Percentiles rank a stretch among this genome's conserved stretches.
phyloP scores from a whole-genome alignment of 73 alveolate genomes.

The Stentor coeruleus region DNA sequence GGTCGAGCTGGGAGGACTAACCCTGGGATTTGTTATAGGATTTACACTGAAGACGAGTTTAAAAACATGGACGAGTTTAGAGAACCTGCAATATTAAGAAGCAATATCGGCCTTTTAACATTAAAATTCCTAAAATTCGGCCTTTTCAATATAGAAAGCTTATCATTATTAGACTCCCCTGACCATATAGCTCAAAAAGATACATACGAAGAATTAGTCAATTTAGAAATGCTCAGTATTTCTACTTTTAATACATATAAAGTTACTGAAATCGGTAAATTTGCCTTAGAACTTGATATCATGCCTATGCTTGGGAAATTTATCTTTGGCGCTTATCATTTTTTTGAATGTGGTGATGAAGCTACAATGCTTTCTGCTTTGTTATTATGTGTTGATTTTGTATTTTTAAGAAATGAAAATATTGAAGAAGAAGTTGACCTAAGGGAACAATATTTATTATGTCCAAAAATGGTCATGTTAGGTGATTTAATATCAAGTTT shows the following conservation, averaged over 20 bases:
- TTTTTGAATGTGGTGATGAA: neutral
- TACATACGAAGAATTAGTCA: slow-evolving; percentile 29
- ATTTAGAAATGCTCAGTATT: neutral
- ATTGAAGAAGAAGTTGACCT: neutral
- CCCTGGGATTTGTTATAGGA: slow-evolving; percentile 84
- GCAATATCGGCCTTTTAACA: slow-evolving; percentile 88
- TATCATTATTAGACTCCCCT: slow-evolving; percentile 59
- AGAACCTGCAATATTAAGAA: slow-evolving; percentile 91
- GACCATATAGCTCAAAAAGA: slow-evolving; percentile 34
- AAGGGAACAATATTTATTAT: neutral
- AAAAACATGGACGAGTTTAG: slow-evolving; percentile 90
- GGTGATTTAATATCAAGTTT: neutral
- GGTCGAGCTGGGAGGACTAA: slow-evolving; percentile 99
- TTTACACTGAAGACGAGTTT: slow-evolving; percentile 95
- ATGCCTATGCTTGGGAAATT: slow-evolving; percentile 3
- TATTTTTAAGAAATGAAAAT: neutral
- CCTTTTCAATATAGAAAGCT: slow-evolving; percentile 47
- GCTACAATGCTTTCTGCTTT: slow-evolving; percentile 9
- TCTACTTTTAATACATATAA: neutral
- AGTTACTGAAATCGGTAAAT: neutral
- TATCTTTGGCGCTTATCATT: neutral
- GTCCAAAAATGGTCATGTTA: neutral
- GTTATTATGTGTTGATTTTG: neutral
- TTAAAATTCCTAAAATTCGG: slow-evolving; percentile 74
- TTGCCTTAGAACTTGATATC: neutral